These are phyloP conservation scores for Glycyrrhiza uralensis DNA, from an alignment of 306 rosid genomes.

Conservation along the genomic window DNA sequence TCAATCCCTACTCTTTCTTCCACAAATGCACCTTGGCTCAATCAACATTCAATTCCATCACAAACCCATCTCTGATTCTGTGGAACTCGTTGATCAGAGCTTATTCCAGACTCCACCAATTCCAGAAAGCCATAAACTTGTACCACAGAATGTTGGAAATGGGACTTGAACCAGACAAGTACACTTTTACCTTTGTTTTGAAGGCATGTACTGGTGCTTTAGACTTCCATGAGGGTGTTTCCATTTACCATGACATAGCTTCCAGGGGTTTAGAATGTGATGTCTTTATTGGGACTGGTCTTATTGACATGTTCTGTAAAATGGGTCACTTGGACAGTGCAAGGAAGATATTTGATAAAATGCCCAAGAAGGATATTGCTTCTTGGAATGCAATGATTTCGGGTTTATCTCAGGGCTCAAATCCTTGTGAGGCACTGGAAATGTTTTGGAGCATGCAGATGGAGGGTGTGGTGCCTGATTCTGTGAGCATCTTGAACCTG, in stretches of 20 bases:
- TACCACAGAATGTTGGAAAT: conserved; percentile 39
- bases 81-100: conserved; percentile 64
- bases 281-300: conserved; percentile 66
- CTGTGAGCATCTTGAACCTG: conserved; percentile 64
- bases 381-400: conserved; percentile 70
- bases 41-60: conserved; percentile 28
- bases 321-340: conserved; percentile 54
- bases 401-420: conserved; percentile 54
- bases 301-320: conserved; percentile 58
- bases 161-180: conserved; percentile 62
- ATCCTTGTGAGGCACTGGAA: conserved; percentile 42
- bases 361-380: conserved; percentile 50
- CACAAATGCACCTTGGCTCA: conserved; percentile 19
- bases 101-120: conserved; percentile 31
- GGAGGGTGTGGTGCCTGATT: conserved; percentile 41
- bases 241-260: conserved; percentile 41
- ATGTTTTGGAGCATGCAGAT: conserved; percentile 44
- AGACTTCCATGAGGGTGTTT: conserved; percentile 47
- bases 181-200: conserved; percentile 60
- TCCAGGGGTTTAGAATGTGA: conserved; percentile 42
- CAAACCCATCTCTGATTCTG: conserved; percentile 44
- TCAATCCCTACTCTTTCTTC: conserved; percentile 45
- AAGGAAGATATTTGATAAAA: conserved; percentile 47
- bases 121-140: conserved; percentile 38
- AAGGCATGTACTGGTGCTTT: conserved; percentile 60